Base-by-base conservation (phyloP, 371 early-diverging fungal species). In the Rhizopus stolonifer region DNA sequence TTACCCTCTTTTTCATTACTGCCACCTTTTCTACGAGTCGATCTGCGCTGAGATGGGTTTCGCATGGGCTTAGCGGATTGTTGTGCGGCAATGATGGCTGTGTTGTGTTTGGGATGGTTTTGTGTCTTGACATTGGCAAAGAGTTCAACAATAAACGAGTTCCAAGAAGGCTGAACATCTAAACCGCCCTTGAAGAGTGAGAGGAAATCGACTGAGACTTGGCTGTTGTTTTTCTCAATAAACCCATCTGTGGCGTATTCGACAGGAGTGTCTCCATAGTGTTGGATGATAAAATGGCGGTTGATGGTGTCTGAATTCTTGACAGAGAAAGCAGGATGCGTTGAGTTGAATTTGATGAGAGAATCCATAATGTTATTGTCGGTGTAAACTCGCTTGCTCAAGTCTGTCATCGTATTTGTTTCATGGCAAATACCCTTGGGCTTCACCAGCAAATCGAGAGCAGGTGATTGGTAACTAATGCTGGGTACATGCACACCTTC, bases 161-260 rank as follows among this genome's bases (percentile, higher is more conserved):
- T 77, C 67, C 79, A 85, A 19, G 89, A 83, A 31, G 88, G 63
- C 4, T 69, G 60, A 19, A 65, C 70, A 23, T 74, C 75, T 22
- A 60, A 50, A 32, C 71, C 70, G 0, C 79, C 90, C n/a, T 85
- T 74, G 62, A 94, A 89, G 25, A 94, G 64, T 18, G 87, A 74
- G 7, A 94, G 82, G 70, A 95, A 93, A 66, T 96, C 95, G 15
- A 91, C 81, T 24, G 85, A 77, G 42, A 91, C 72, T 36, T 79
- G 69, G 39, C 86, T 91, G 26, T 74, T 66, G 68, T 94, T 92
- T 57, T 71, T 63, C n/a, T 81, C 85, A 55, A 87, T 50, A 54
- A 96, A 92, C 11, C 84, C 84, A 36, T 79, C 74, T 25, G 86
- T 80, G 26, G 83, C 80, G 67, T 97, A 97, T 9, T 72, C 77